These are phyloP conservation scores for Suhomyces sp. DNA, from an alignment of 805 yeast genomes.

Conservation along the genomic window DNA sequence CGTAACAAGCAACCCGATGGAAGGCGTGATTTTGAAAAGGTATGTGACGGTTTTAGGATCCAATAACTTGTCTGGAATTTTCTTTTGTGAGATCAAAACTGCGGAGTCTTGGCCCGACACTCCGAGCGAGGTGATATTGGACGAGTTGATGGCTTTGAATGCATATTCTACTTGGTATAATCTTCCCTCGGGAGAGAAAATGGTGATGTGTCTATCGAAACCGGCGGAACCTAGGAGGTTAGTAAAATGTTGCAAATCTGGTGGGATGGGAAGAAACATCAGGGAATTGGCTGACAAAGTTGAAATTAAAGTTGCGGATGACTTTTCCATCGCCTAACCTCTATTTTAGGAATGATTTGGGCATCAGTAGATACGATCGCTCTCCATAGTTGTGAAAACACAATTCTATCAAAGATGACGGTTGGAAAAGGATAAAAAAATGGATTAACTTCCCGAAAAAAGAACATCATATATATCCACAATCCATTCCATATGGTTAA, in stretches of 20 bases:
- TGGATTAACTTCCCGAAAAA: no score
- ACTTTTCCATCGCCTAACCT: no score
- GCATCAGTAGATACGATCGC: no score
- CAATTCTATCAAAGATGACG: no score
- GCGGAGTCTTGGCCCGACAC: constrained; percentile 83
- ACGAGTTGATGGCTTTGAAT: constrained; percentile 91
- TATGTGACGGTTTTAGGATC: constrained; percentile 87
- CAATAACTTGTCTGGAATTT: constrained; percentile 90
- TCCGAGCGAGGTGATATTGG: constrained; percentile 87
- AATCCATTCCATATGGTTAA: no score
- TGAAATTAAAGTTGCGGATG: no score
- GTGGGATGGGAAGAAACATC: neutral
- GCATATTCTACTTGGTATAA: constrained; percentile 97
- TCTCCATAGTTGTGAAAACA: no score
- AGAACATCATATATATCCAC: no score
- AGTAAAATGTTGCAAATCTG: no score
- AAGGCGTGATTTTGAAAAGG: constrained; percentile 75
- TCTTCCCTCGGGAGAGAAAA: constrained; percentile 98
- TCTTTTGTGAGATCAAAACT: constrained; percentile 90
- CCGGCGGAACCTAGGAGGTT: constrained; percentile 69
- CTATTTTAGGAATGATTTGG: no score
- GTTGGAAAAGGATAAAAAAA: no score
- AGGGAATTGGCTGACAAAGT: neutral
- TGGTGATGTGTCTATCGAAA: constrained; percentile 97
- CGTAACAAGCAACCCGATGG: constrained; percentile 86